A percentile compares a stretch with the other conserved stretches of the same genome.
These are phyloP conservation scores for Pachyrhizus erosus DNA, from an alignment of 306 rosid genomes.

Conservation along the genomic window DNA sequence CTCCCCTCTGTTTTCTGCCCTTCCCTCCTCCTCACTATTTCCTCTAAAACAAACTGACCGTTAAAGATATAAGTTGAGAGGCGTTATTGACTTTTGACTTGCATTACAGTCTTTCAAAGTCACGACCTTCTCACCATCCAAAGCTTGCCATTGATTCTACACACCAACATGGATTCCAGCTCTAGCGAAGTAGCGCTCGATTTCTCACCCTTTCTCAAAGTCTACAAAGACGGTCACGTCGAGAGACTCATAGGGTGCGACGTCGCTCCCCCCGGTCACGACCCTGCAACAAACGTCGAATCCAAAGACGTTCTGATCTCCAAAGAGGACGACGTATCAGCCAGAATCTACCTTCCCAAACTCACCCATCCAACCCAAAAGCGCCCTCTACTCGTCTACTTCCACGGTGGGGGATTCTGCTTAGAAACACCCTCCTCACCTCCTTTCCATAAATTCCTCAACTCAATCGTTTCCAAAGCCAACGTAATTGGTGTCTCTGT, in stretches of 20 bases:
- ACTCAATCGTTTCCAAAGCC: slow-evolving; percentile 50
- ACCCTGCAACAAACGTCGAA: slow-evolving; percentile 55
- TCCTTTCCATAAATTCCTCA: slow-evolving; percentile 53
- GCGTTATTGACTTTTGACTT: too few relatives aligned
- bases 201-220: slow-evolving; percentile 50
- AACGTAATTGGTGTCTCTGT: slow-evolving; percentile 67
- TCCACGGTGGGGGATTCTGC: slow-evolving; percentile 81
- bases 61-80: too few relatives aligned
- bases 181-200: slow-evolving; percentile 43
- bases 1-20: too few relatives aligned
- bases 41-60: too few relatives aligned
- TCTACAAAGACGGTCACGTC: slow-evolving; percentile 64
- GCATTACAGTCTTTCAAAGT: too few relatives aligned
- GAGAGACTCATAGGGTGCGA: slow-evolving; percentile 51
- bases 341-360: slow-evolving; percentile 65
- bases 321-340: slow-evolving; percentile 51
- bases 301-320: slow-evolving; percentile 69
- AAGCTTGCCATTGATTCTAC: too few relatives aligned
- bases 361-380: slow-evolving; percentile 35
- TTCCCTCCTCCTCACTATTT: too few relatives aligned
- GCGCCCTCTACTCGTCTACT: slow-evolving; percentile 68
- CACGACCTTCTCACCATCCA: too few relatives aligned
- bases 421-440: slow-evolving; percentile 67
- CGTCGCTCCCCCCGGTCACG: slow-evolving; percentile 44
- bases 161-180: slow-evolving; percentile 38